phyloP scores from a whole-genome alignment of 1,284 basidiomycete species.

The Pterulicium gracile region DNA sequence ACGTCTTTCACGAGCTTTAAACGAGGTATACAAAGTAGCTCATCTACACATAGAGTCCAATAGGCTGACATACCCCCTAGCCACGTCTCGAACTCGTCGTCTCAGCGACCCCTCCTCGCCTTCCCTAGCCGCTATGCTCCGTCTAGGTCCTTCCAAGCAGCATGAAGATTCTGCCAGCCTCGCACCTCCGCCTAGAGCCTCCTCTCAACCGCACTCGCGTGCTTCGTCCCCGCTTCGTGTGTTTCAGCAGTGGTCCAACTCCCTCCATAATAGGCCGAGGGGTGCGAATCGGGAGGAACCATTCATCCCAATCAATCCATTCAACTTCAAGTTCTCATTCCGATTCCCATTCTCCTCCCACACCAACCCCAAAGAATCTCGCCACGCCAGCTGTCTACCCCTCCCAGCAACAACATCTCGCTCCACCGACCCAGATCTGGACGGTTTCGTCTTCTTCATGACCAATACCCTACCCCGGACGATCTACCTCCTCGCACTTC shows the following conservation, averaged over 20 bases:
- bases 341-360: constrained; percentile 2
- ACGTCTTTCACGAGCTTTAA: background rate
- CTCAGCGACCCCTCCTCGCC: constrained; percentile 1
- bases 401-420: background rate
- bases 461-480: constrained; percentile 46
- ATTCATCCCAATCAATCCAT: constrained; percentile 38
- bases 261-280: background rate
- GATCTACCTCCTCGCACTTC: constrained; percentile 49
- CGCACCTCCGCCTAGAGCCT: background rate
- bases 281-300: constrained; percentile 31
- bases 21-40: background rate
- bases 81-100: background rate
- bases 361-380: constrained; percentile 9
- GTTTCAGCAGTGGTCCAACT: background rate
- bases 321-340: constrained; percentile 20
- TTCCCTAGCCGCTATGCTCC: background rate
- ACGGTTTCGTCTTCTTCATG: constrained; percentile 19
- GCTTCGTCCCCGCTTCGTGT: constrained; percentile 1
- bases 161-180: background rate
- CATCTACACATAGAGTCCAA: background rate
- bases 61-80: background rate
- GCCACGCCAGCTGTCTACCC: background rate
- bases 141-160: background rate
- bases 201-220: background rate
- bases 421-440: background rate